Evolutionary conservation across 441 rosid species (phyloP).

Genomic region (Manihot esculenta): DNA sequence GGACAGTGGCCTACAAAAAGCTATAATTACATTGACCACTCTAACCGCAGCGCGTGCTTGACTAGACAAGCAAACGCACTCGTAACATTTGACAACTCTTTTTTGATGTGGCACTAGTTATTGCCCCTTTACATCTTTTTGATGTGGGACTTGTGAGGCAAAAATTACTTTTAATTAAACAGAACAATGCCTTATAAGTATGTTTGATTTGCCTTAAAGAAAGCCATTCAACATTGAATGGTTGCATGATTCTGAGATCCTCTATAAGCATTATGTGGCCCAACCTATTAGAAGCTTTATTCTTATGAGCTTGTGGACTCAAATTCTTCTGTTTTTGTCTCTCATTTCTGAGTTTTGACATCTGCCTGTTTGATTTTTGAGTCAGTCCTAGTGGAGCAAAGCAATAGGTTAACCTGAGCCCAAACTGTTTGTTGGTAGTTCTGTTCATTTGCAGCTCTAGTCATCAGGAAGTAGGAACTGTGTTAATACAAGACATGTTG

Average conservation of each 20-base stretch:
- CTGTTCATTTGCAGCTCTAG: not conserved
- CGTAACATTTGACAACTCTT: not conserved
- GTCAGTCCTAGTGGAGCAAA: not conserved
- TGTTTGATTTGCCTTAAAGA: not conserved
- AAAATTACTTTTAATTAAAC: not conserved
- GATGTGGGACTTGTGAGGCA: not conserved
- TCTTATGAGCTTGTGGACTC: not conserved
- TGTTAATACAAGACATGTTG: not conserved
- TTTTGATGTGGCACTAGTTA: too few species aligned
- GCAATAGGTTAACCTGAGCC: not conserved
- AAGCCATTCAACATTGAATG: not conserved
- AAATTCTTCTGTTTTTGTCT: not conserved
- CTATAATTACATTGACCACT: not conserved
- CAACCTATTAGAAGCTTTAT: not conserved
- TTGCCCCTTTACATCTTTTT: not conserved
- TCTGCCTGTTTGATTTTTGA: conserved; percentile 1
- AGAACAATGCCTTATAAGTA: not conserved
- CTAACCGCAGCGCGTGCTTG: not conserved
- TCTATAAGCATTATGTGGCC: not conserved
- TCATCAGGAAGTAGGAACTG: not conserved
- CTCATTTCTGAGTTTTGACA: not conserved
- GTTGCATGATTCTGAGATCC: not conserved
- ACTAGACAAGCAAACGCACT: not conserved
- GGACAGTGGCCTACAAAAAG: not conserved
- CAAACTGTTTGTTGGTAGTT: not conserved